Evolutionary conservation across 2,329 filamentous ascomycete genomes (phyloP).

Genomic region (Cladosporium sp.): DNA sequence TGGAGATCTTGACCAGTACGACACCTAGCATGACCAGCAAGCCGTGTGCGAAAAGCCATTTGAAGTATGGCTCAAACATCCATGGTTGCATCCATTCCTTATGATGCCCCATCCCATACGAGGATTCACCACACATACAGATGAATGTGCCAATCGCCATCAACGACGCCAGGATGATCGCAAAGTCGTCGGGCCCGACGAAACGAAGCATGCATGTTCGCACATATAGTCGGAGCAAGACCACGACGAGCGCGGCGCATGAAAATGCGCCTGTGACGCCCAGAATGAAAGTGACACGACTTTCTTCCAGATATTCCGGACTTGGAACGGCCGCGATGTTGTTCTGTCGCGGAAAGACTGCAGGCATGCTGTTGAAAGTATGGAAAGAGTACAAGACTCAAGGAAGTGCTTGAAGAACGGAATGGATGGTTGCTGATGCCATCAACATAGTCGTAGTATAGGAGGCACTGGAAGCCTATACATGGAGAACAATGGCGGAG

Average conservation of each 20-base stretch:
- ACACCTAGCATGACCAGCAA: constrained; percentile 51
- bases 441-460: not conserved
- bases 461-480: not conserved
- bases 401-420: not conserved
- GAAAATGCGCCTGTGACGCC: constrained; percentile 31
- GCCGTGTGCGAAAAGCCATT: constrained; percentile 51
- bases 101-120: constrained; percentile 53
- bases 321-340: not conserved
- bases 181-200: constrained; percentile 53
- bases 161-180: constrained; percentile 48
- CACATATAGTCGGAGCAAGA: constrained; percentile 38
- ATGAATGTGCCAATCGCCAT: constrained; percentile 37
- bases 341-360: not conserved
- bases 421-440: not conserved
- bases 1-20: constrained; percentile 51
- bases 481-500: not conserved
- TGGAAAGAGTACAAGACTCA: not conserved
- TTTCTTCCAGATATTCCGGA: constrained; percentile 31
- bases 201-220: constrained; percentile 51
- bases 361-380: not conserved
- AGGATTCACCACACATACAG: constrained; percentile 49
- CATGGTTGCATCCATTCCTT: constrained; percentile 29
- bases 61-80: constrained; percentile 42
- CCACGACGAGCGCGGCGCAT: constrained; percentile 26
- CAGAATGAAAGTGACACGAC: constrained; percentile 29